Conservation (phyloP, 2,329 filamentous ascomycete species). For the Gaeumannomyces tritici region DNA sequence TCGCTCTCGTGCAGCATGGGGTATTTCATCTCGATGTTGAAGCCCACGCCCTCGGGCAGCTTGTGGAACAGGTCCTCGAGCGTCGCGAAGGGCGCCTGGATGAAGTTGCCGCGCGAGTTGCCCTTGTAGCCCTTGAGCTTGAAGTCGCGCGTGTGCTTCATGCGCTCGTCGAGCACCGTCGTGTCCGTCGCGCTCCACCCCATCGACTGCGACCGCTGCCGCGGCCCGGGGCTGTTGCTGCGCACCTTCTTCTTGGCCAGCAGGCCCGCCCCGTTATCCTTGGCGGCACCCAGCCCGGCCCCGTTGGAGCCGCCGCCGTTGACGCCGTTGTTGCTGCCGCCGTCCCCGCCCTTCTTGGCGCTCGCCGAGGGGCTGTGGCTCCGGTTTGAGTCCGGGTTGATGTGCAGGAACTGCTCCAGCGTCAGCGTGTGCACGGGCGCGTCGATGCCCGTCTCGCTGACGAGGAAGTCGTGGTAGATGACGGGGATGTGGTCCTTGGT, state of each 20-base stretch:
- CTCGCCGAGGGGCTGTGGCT: constrained; percentile 24
- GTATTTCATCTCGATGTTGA: constrained; percentile 99
- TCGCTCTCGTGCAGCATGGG: constrained; percentile 95
- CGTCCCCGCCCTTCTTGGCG: constrained; percentile 4
- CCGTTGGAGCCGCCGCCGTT: constrained; percentile 11
- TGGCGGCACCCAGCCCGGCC: constrained; percentile 9
- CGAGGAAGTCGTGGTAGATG: constrained; percentile 96
- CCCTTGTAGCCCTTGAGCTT: constrained; percentile 93
- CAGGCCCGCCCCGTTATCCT: constrained; percentile 13
- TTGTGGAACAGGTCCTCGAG: constrained; percentile 87
- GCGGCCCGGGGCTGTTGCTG: constrained; percentile 17
- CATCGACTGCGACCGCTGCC: constrained; percentile 46
- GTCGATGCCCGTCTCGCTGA: constrained; percentile 95
- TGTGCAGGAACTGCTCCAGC: constrained; percentile 87
- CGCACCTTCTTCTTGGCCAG: constrained; percentile 17
- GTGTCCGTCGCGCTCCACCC: constrained; percentile 27
- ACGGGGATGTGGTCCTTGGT: constrained; percentile 99
- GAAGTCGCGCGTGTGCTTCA: constrained; percentile 95
- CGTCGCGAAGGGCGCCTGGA: constrained; percentile 92
- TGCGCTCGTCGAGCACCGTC: constrained; percentile 57
- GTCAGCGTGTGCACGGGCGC: constrained; percentile 93
- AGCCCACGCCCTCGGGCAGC: constrained; percentile 73
- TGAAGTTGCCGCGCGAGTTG: constrained; percentile 87
- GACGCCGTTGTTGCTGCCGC: constrained; percentile 11
- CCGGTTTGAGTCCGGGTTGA: constrained; percentile 49